Evolutionary conservation across 306 rosid genomes (phyloP).

Genomic region (Prunus armeniaca): DNA sequence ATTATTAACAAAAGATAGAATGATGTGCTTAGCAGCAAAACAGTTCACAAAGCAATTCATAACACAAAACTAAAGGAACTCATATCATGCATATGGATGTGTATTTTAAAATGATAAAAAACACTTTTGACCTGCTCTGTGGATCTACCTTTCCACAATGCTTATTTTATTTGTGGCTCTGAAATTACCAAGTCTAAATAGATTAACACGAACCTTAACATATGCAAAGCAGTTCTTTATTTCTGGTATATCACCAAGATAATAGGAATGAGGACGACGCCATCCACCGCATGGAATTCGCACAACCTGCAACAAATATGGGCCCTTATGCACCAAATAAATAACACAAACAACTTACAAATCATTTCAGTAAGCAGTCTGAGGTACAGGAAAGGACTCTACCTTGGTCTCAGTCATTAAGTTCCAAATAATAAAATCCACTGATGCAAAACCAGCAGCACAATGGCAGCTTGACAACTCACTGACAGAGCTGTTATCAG

Average conservation of each 20-base stretch:
- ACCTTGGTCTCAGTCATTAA: constrained; percentile 79
- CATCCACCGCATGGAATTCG: constrained; percentile 94
- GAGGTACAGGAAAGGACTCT: constrained; percentile 19
- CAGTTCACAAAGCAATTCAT: not conserved
- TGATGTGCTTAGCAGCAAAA: not conserved
- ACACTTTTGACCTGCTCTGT: not conserved
- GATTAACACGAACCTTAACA: constrained; percentile 63
- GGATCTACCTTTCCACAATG: not conserved
- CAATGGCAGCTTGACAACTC: constrained; percentile 42
- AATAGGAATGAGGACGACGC: constrained; percentile 91
- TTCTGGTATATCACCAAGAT: constrained; percentile 86
- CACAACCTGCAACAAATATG: constrained; percentile 53
- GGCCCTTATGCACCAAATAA: constrained; percentile 22
- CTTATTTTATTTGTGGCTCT: not conserved
- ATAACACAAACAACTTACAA: not conserved
- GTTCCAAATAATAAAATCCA: constrained; percentile 85
- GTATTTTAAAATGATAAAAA: too few species aligned
- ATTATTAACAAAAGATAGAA: not conserved
- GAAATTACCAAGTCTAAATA: not conserved
- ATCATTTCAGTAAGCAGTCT: constrained; percentile 10
- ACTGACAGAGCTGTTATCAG: constrained; percentile 32
- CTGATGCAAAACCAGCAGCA: constrained; percentile 90
- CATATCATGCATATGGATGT: not conserved
- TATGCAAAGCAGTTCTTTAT: constrained; percentile 81
- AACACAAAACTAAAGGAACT: not conserved